Evolutionary conservation across 305 asterid species (phyloP).

Genomic region (Rubia peregrina): DNA sequence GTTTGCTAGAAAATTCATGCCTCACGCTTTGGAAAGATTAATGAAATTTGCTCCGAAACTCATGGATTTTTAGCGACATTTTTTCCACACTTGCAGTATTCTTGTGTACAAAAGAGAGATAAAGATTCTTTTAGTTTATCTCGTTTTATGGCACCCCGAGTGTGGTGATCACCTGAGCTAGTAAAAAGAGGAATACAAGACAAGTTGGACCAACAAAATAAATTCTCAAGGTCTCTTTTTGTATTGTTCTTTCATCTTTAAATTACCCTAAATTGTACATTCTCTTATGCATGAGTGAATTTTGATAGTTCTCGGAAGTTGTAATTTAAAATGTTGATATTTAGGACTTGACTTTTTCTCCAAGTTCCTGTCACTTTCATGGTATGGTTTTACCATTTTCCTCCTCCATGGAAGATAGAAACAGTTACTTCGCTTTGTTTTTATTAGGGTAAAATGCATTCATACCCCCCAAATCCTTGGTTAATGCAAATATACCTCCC

Average conservation of each 20-base stretch:
- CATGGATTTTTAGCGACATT: slow-evolving; percentile 26
- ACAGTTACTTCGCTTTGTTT: no score
- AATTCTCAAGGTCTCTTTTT: neutral
- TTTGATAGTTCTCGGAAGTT: no score
- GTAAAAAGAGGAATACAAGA: neutral
- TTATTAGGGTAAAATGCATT: no score
- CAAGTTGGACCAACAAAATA: neutral
- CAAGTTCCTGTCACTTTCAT: no score
- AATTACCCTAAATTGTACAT: neutral
- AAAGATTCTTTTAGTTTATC: neutral
- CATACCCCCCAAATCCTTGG: no score
- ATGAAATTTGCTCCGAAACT: slow-evolving; percentile 46
- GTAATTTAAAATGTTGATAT: no score
- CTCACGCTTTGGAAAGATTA: slow-evolving; percentile 45
- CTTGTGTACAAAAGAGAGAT: neutral
- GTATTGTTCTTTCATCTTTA: neutral
- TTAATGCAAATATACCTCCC: no score
- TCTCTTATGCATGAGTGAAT: neutral
- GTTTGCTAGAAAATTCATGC: slow-evolving; percentile 76
- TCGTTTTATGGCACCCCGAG: neutral
- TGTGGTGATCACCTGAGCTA: neutral
- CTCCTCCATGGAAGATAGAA: no score
- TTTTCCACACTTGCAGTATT: neutral
- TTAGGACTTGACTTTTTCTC: no score
- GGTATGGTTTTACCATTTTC: no score